Conservation (phyloP, 345 rosid genomes). For the Sisymbrium irio region DNA sequence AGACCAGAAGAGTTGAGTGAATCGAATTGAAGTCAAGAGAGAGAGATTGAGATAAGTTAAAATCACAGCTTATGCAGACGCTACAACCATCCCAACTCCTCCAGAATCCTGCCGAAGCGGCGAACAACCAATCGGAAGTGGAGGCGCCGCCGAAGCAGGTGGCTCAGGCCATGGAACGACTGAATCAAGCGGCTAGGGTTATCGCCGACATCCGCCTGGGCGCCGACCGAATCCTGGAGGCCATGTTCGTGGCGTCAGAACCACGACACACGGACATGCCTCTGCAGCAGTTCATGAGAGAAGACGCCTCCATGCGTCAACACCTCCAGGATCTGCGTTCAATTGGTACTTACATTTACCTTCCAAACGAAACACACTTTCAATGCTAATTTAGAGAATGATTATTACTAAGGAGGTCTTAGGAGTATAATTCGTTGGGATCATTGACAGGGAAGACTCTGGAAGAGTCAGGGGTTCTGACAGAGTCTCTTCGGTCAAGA, state of each 20-base stretch:
- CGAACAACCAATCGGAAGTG: conserved; percentile 31
- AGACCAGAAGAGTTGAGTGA: background rate
- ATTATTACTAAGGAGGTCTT: no score
- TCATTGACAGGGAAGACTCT: conserved; percentile 80
- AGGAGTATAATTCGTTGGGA: no score
- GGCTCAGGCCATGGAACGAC: conserved; percentile 89
- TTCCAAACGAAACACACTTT: no score
- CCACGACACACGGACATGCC: conserved; percentile 73
- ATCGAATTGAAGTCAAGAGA: background rate
- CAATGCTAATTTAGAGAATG: no score
- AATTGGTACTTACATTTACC: conserved; percentile 46
- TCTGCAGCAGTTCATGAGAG: conserved; percentile 53
- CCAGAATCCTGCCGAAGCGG: conserved; percentile 29
- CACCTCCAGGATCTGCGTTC: conserved; percentile 78
- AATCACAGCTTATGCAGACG: conserved; percentile 37
- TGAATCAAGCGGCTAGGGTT: conserved; percentile 77
- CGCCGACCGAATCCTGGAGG: conserved; percentile 92
- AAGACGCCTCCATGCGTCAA: conserved; percentile 85
- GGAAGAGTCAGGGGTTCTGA: conserved; percentile 86
- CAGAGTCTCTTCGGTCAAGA: conserved; percentile 66
- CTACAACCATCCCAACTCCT: conserved; percentile 39
- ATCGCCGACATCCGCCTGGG: conserved; percentile 88
- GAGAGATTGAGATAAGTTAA: background rate
- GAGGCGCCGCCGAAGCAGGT: conserved; percentile 99
- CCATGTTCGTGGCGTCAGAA: conserved; percentile 57